Percentiles rank a stretch among this genome's conserved stretches.
phyloP scores from a whole-genome alignment of 2,329 filamentous ascomycete species.

The Xylariaceae sp. region DNA sequence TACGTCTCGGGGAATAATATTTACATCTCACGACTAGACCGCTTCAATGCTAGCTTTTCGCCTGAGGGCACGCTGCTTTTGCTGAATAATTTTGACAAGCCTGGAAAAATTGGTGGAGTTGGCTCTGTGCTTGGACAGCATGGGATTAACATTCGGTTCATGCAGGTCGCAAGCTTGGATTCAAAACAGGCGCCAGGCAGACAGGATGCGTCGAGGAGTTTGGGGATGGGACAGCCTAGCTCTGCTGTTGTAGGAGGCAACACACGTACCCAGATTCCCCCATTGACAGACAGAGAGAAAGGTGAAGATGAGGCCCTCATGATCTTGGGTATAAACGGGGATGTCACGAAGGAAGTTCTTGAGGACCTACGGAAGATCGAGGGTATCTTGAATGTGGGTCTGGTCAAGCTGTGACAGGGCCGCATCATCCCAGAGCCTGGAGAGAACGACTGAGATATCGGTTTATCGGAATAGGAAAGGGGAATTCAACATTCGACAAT shows the following conservation, averaged over 20 bases:
- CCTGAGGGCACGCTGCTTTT: slow-evolving; percentile 73
- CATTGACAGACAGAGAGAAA: too few relatives aligned
- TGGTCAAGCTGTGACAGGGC: slow-evolving; percentile 40
- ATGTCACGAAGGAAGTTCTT: slow-evolving; percentile 55
- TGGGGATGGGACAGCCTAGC: too few relatives aligned
- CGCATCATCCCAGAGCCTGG: neutral
- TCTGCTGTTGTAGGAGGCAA: neutral
- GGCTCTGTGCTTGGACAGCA: slow-evolving; percentile 65
- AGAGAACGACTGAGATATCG: neutral
- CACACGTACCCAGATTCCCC: too few relatives aligned
- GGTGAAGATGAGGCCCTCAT: slow-evolving; percentile 66
- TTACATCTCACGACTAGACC: slow-evolving; percentile 68
- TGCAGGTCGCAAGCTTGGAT: slow-evolving; percentile 45
- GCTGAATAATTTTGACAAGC: slow-evolving; percentile 74
- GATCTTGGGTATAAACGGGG: slow-evolving; percentile 70
- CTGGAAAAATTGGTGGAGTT: slow-evolving; percentile 78
- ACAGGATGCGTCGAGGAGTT: too few relatives aligned
- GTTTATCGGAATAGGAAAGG: neutral
- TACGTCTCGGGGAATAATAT: slow-evolving; percentile 61
- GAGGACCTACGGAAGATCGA: slow-evolving; percentile 46
- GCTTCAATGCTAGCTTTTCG: slow-evolving; percentile 69
- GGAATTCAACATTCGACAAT: neutral
- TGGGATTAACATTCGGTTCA: slow-evolving; percentile 74
- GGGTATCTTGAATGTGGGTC: slow-evolving; percentile 53
- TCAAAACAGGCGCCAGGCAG: too few relatives aligned